Evolutionary conservation across 2,329 filamentous ascomycete genomes (phyloP), one percentile per base, ranked within the genome.

Genomic region (Exserohilum rostratum): DNA sequence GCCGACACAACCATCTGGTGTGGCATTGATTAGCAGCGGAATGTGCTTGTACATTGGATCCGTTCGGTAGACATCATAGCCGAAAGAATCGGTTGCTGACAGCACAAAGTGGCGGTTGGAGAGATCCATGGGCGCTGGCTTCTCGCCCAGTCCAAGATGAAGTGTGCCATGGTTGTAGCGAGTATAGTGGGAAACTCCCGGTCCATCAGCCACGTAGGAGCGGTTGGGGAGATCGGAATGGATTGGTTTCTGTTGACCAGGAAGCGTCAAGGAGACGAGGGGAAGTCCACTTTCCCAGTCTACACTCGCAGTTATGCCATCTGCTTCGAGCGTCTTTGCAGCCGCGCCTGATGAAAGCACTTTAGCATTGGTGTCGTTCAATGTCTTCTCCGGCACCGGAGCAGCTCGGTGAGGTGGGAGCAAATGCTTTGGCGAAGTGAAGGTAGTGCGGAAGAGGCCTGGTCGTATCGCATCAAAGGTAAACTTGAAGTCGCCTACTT

Each of bases 31-130:
- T 25, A 91, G 77, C 0, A 91, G 79, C 0, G 89, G 89, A 34
- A 90, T 89, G 64, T 90, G 86, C 74, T 91, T 91, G 77, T 91
- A 91, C 49, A 90, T 78, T 0, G 88, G 88, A 69, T 91, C 88
- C 2, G 87, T 88, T 9, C 82, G 82, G 67, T 90, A 85, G 3
- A 86, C 83, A 62, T 91, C 87, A 66, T 91, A 90, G 2, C 88
- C 87, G 62, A 91, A 91, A 33, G 84, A 87, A 70, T 91, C 88
- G 0, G 86, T 90, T 2, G 86, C 87, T 0, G 87, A 85, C 12
- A 91, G 77, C 22, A 82, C 80, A 69, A 90, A 91, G 22, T 83
- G 79, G 0, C 88, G 81, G 29, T 86, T 87, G 0, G 82, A 86
- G 1, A 91, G 79, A 64, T 91, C 85, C 86, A 91, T 90, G 0